phyloP scores from a whole-genome alignment of 2,329 filamentous ascomycete genomes.

The Thyridium curvatum region DNA sequence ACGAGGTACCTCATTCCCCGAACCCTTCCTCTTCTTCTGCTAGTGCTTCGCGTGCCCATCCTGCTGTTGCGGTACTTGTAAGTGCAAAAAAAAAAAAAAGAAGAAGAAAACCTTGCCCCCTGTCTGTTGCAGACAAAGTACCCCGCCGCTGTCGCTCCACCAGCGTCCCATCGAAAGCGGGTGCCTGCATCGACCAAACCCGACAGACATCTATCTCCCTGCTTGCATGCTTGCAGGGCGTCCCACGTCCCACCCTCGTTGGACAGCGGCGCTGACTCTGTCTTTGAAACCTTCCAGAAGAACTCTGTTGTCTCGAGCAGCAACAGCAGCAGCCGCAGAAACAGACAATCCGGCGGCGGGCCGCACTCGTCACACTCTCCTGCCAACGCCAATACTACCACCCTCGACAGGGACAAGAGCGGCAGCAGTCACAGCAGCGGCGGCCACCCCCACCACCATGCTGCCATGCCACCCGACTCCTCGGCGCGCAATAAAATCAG shows the following conservation, averaged over 20 bases:
- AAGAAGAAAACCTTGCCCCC: too few species aligned
- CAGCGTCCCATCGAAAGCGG: constrained; percentile 7
- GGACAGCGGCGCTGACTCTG: constrained; percentile 9
- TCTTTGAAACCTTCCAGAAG: constrained; percentile 1
- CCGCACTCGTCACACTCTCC: too few species aligned
- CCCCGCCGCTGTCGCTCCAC: constrained; percentile 7
- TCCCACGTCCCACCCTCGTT: too few species aligned
- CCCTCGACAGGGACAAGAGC: too few species aligned
- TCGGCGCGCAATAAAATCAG: constrained; percentile 9
- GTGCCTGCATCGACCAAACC: constrained; percentile 9
- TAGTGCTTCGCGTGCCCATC: not conserved
- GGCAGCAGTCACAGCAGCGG: constrained; percentile 3
- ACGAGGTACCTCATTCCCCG: constrained; percentile 1
- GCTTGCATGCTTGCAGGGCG: too few species aligned
- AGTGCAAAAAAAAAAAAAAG: too few species aligned
- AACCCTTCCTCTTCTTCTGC: not conserved
- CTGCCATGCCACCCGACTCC: constrained; percentile 22
- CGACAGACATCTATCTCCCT: constrained; percentile 18
- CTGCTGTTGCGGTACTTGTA: too few species aligned
- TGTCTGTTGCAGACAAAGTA: constrained; percentile 1
- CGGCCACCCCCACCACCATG: constrained; percentile 22
- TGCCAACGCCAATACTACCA: not conserved
- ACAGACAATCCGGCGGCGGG: too few species aligned
- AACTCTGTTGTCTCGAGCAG: not conserved
- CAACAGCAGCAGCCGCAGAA: not conserved